These are phyloP conservation scores for Harringtonia lauricola DNA, from an alignment of 2,329 filamentous ascomycete species.

Conservation along the genomic window DNA sequence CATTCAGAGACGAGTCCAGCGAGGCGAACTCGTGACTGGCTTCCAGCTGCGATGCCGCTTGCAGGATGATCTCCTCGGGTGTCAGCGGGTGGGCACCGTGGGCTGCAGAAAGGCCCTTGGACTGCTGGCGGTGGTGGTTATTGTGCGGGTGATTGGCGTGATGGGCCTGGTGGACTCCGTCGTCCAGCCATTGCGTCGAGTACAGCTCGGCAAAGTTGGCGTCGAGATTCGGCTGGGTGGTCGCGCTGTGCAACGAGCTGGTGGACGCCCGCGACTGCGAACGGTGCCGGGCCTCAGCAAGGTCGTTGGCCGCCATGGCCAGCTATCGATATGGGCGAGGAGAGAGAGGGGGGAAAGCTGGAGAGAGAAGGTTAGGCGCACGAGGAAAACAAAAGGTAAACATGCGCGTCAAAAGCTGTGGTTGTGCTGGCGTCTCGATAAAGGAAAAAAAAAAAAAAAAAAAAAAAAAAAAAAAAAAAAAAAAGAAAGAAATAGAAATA, in stretches of 20 bases:
- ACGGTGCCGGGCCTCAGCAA: slow-evolving; percentile 34
- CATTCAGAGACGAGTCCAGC: slow-evolving; percentile 38
- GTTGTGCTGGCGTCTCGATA: background rate
- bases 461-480: background rate
- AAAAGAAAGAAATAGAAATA: background rate
- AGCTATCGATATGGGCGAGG: slow-evolving; percentile 13
- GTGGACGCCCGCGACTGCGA: slow-evolving; percentile 45
- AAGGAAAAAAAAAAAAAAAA: background rate
- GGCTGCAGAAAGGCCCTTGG: slow-evolving; percentile 11
- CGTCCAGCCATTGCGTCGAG: slow-evolving; percentile 35
- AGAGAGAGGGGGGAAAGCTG: background rate
- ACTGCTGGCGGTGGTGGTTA: slow-evolving; percentile 32
- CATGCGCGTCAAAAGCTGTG: background rate
- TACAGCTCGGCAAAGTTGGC: slow-evolving; percentile 36
- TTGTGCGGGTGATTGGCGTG: slow-evolving; percentile 33
- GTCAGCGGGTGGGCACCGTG: slow-evolving; percentile 36
- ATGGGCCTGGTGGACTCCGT: slow-evolving; percentile 27
- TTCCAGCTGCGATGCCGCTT: slow-evolving; percentile 45
- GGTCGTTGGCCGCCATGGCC: slow-evolving; percentile 19
- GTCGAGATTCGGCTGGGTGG: slow-evolving; percentile 40
- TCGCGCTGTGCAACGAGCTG: slow-evolving; percentile 42
- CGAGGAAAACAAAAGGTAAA: slow-evolving; percentile 1
- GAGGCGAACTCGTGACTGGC: slow-evolving; percentile 31
- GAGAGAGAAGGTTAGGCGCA: slow-evolving; percentile 1
- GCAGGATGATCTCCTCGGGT: slow-evolving; percentile 48